phyloP scores from a whole-genome alignment of 2,329 filamentous ascomycete genomes.

The Arthrinium phaeospermum region DNA sequence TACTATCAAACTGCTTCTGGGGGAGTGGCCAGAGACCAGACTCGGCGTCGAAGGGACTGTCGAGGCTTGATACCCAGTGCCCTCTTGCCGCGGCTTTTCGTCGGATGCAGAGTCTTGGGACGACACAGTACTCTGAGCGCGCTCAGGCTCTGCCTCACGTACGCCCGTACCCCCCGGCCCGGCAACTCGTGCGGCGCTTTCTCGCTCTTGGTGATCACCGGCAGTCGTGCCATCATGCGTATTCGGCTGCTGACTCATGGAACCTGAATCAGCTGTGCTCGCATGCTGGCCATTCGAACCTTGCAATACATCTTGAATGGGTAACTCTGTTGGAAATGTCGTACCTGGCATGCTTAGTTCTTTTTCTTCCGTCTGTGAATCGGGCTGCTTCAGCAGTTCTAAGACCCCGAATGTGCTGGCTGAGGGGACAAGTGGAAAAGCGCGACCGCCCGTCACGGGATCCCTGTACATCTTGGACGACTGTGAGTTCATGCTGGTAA shows the following conservation, averaged over 20 bases:
- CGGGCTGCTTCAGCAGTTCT: slow-evolving; percentile 11
- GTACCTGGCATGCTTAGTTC: neutral
- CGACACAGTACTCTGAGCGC: neutral
- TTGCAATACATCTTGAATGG: slow-evolving; percentile 7
- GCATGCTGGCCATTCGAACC: neutral
- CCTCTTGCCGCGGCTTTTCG: neutral
- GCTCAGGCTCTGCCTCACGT: neutral
- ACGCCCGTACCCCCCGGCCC: neutral
- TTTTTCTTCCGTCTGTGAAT: neutral
- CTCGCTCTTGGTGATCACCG: neutral
- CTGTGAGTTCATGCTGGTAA: neutral
- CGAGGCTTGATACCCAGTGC: slow-evolving; percentile 19
- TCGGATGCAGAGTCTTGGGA: neutral
- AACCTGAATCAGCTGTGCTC: slow-evolving; percentile 2
- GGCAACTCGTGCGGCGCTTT: neutral
- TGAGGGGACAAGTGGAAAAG: slow-evolving; percentile 32
- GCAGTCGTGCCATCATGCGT: neutral
- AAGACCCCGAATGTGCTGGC: slow-evolving; percentile 17
- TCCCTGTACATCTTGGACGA: slow-evolving; percentile 1
- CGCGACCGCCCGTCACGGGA: slow-evolving; percentile 30
- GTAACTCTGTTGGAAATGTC: neutral
- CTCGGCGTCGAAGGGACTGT: slow-evolving; percentile 37
- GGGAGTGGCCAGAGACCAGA: slow-evolving; percentile 35
- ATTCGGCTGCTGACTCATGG: neutral
- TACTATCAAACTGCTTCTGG: slow-evolving; percentile 35